Percentiles rank a stretch among this genome's conserved stretches.
Conservation (phyloP, 2,329 filamentous ascomycete species). For the Didymella keratinophila region DNA sequence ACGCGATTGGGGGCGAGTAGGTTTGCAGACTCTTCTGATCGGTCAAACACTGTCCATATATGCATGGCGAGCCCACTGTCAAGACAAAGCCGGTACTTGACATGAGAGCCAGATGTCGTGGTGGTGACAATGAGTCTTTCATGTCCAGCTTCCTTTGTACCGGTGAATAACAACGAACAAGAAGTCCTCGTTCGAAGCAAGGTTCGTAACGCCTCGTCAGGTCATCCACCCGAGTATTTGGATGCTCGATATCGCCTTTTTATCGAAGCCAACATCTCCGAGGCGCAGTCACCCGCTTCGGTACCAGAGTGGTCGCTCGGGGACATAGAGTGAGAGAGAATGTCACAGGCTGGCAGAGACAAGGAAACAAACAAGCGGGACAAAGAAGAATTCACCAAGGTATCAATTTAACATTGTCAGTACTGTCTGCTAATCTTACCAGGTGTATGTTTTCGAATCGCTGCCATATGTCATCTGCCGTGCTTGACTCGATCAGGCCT, state of each 20-base stretch:
- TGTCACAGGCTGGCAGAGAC: background rate
- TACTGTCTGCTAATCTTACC: background rate
- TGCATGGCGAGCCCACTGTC: background rate
- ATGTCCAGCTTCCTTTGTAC: background rate
- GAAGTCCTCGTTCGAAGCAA: background rate
- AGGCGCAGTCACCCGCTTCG: background rate
- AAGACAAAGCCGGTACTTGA: background rate
- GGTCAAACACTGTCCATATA: background rate
- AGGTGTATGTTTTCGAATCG: background rate
- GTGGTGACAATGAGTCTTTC: too few species aligned
- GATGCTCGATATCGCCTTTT: background rate
- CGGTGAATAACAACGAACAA: background rate
- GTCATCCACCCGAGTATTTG: background rate
- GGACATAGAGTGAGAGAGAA: background rate
- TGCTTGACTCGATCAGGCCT: too few species aligned
- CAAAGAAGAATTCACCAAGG: background rate
- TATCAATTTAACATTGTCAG: background rate
- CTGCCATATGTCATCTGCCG: too few species aligned
- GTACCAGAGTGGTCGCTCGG: background rate
- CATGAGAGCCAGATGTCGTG: too few species aligned
- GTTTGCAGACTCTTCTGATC: background rate
- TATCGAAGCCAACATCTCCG: background rate
- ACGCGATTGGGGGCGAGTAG: background rate
- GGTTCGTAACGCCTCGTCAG: too few species aligned
- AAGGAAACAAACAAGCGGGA: background rate